A percentile compares a stretch with the other conserved stretches of the same genome.
phyloP scores from a whole-genome alignment of 495 filamentous ascomycete species.

The Penicillium odoratum region DNA sequence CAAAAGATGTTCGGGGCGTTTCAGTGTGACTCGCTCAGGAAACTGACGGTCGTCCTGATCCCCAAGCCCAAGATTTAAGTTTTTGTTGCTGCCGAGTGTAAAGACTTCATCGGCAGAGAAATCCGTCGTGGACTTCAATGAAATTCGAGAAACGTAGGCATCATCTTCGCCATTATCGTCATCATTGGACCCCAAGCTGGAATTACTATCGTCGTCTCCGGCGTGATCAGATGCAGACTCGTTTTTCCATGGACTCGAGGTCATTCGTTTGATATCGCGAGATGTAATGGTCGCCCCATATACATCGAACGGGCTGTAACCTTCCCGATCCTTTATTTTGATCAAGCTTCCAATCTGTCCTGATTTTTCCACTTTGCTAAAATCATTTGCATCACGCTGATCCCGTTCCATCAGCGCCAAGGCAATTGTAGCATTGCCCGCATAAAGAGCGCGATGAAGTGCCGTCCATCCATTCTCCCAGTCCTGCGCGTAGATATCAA shows the following conservation, averaged over 20 bases:
- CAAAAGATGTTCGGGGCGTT: conserved; percentile 79
- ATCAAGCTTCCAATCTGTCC: conserved; percentile 65
- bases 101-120: conserved; percentile 82
- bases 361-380: conserved; percentile 45
- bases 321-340: conserved; percentile 93
- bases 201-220: conserved; percentile 30
- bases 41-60: conserved; percentile 92
- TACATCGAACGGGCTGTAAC: conserved; percentile 90
- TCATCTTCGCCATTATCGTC: conserved; percentile 40
- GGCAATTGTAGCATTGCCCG: conserved; percentile 87
- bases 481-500: conserved; percentile 85
- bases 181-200: conserved; percentile 37
- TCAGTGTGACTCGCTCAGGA: conserved; percentile 76
- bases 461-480: conserved; percentile 94
- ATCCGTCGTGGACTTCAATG: conserved; percentile 34
- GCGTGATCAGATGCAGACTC: not conserved
- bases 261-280: conserved; percentile 41
- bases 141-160: conserved; percentile 18
- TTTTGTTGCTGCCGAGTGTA: conserved; percentile 93
- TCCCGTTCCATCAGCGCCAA: conserved; percentile 76
- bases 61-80: conserved; percentile 85
- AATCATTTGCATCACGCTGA: conserved; percentile 59
- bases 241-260: conserved; percentile 20
- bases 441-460: conserved; percentile 87
- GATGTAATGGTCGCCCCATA: conserved; percentile 80